phyloP scores from a whole-genome alignment of 495 filamentous ascomycete species.

The Bryoglossum gracile region DNA sequence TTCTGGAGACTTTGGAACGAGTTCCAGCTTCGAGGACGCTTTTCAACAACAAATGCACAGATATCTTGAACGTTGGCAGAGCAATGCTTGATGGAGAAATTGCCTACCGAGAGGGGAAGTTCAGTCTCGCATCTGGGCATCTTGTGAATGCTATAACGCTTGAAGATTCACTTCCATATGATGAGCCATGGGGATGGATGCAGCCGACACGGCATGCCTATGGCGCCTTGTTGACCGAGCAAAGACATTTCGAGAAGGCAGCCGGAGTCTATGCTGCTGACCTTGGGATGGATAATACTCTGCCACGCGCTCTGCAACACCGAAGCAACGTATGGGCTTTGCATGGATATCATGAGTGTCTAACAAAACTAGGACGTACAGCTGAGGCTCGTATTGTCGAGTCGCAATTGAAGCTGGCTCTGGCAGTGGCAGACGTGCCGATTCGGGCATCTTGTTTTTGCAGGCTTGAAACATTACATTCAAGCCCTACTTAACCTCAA shows the following conservation, averaged over 20 bases:
- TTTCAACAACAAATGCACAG: slow-evolving; percentile 57
- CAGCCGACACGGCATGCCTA: slow-evolving; percentile 59
- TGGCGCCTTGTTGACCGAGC: slow-evolving; percentile 56
- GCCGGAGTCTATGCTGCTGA: slow-evolving; percentile 51
- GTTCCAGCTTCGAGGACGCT: slow-evolving; percentile 49
- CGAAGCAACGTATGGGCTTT: slow-evolving; percentile 63
- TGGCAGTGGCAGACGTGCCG: slow-evolving; percentile 51
- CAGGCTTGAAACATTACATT: slow-evolving; percentile 7
- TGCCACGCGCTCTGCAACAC: slow-evolving; percentile 52
- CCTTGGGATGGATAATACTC: slow-evolving; percentile 46
- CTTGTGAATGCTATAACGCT: slow-evolving; percentile 44
- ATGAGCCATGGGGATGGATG: slow-evolving; percentile 70
- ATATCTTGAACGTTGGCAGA: slow-evolving; percentile 50
- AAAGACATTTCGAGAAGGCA: slow-evolving; percentile 48
- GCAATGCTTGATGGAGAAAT: slow-evolving; percentile 66
- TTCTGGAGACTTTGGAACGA: slow-evolving; percentile 34
- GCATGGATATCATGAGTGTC: slow-evolving; percentile 59
- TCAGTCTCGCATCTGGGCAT: slow-evolving; percentile 45
- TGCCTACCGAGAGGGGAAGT: slow-evolving; percentile 52
- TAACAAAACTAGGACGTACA: slow-evolving; percentile 40
- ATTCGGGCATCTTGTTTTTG: slow-evolving; percentile 58
- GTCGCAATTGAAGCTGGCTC: slow-evolving; percentile 40
- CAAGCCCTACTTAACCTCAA: too few species aligned
- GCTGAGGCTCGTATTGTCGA: slow-evolving; percentile 44
- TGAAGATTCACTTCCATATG: slow-evolving; percentile 52